A percentile compares a stretch with the other conserved stretches of the same genome.
These are phyloP conservation scores for Cryptococcus amylolentus DNA, from an alignment of 1,284 basidiomycete genomes.

Conservation along the genomic window DNA sequence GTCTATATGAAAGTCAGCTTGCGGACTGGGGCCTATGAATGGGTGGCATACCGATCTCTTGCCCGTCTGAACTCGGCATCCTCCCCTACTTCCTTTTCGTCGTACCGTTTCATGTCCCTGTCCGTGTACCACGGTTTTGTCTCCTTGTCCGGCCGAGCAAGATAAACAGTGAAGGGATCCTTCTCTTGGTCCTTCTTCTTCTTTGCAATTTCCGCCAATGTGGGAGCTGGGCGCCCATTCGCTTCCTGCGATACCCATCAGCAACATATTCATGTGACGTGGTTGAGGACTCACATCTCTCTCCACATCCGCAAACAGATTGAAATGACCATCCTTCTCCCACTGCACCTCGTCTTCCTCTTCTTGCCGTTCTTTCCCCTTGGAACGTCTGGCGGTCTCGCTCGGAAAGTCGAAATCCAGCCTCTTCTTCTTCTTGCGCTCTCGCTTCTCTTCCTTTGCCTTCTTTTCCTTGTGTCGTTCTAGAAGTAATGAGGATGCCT, in stretches of 20 bases:
- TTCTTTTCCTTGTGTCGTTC: slow-evolving; percentile 33
- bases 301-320: slow-evolving; percentile 49
- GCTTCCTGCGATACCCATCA: neutral
- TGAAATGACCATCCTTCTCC: slow-evolving; percentile 43
- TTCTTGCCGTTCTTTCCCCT: slow-evolving; percentile 18
- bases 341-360: slow-evolving; percentile 11
- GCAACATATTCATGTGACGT: neutral
- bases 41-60: slow-evolving; percentile 32
- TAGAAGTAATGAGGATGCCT: slow-evolving; percentile 18
- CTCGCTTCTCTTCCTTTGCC: slow-evolving; percentile 20
- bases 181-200: slow-evolving; percentile 40
- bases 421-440: slow-evolving; percentile 16
- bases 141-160: slow-evolving; percentile 47
- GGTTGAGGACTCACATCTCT: slow-evolving; percentile 26
- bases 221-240: slow-evolving; percentile 15
- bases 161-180: slow-evolving; percentile 49
- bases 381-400: slow-evolving; percentile 24
- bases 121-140: slow-evolving; percentile 51
- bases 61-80: slow-evolving; percentile 40
- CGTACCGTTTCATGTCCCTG: slow-evolving; percentile 38
- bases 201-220: slow-evolving; percentile 35
- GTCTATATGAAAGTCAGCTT: slow-evolving; percentile 16
- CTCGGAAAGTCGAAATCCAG: slow-evolving; percentile 47
- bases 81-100: slow-evolving; percentile 44
- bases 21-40: neutral